Conservation (phyloP, 2,329 filamentous ascomycete species). For the Delphinella strobiligena region DNA sequence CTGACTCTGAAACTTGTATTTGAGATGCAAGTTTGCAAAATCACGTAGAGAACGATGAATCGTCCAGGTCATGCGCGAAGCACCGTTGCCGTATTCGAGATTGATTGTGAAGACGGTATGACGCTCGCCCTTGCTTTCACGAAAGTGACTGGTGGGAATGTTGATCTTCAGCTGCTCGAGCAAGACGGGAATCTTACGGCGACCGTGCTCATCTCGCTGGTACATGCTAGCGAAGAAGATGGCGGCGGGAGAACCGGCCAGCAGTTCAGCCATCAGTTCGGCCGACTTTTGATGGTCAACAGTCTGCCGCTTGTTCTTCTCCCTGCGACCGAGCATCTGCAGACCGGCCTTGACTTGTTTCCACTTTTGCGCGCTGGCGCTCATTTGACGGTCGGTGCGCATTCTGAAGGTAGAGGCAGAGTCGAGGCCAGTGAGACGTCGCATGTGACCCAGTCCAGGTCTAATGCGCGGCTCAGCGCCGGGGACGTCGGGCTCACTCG, state of each 20-base stretch:
- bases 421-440: conserved; percentile 32
- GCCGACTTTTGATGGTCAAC: conserved; percentile 93
- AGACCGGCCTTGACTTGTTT: conserved; percentile 83
- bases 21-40: conserved; percentile 83
- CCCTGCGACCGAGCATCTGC: conserved; percentile 64
- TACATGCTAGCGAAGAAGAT: conserved; percentile 96
- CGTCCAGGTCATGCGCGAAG: conserved; percentile 94
- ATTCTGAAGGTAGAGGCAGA: conserved; percentile 30
- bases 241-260: conserved; percentile 84
- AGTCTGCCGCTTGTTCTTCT: conserved; percentile 70
- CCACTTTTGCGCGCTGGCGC: conserved; percentile 65
- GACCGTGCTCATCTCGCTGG: conserved; percentile 89
- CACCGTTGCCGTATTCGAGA: conserved; percentile 88
- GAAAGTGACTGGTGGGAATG: conserved; percentile 66
- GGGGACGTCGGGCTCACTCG: conserved; percentile 9
- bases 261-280: conserved; percentile 87
- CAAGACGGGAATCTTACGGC: conserved; percentile 86
- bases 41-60: conserved; percentile 78
- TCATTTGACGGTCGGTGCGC: conserved; percentile 34
- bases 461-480: conserved; percentile 19
- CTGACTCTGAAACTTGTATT: conserved; percentile 78
- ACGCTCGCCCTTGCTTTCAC: conserved; percentile 50
- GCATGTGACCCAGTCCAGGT: conserved; percentile 14
- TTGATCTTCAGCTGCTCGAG: conserved; percentile 87
- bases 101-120: conserved; percentile 87